These are phyloP conservation scores for Colletotrichum ledebouriae DNA, from an alignment of 2,329 filamentous ascomycete species.

Conservation along the genomic window DNA sequence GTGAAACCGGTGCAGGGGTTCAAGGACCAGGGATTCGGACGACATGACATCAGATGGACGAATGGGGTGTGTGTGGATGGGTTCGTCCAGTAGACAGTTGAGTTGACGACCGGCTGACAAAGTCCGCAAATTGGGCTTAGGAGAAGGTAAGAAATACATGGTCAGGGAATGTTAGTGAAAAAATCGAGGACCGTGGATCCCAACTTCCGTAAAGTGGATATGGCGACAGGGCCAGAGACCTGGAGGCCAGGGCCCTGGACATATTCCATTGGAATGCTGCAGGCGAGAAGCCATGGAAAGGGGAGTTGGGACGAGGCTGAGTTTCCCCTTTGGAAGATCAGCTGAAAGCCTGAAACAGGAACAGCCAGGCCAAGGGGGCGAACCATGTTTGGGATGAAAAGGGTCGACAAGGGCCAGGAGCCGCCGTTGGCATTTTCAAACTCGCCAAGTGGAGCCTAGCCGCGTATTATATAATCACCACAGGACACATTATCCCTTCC, in stretches of 20 bases:
- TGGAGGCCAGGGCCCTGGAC: conserved; percentile 9
- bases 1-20: conserved; percentile 33
- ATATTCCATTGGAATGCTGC: conserved; percentile 1
- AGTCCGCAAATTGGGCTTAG: conserved; percentile 15
- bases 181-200: conserved; percentile 13
- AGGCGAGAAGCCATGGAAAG: conserved; percentile 14
- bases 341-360: conserved; percentile 43
- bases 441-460: conserved; percentile 31
- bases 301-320: conserved; percentile 30
- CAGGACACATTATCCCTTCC: neutral
- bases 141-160: conserved; percentile 15
- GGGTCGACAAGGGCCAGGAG: conserved; percentile 19
- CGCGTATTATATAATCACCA: conserved; percentile 30
- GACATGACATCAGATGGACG: conserved; percentile 39
- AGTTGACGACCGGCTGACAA: conserved; percentile 18
- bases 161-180: conserved; percentile 20
- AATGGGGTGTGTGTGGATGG: conserved; percentile 9
- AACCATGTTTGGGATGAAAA: conserved; percentile 22
- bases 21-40: conserved; percentile 23
- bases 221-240: conserved; percentile 22
- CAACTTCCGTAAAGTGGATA: conserved; percentile 3
- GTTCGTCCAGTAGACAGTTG: neutral
- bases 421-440: conserved; percentile 30
- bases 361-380: conserved; percentile 25
- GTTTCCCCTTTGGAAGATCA: conserved; percentile 32